Evolutionary conservation across 768 basidiomycete species (phyloP).

Genomic region (Xerocomellus chrysenteron): DNA sequence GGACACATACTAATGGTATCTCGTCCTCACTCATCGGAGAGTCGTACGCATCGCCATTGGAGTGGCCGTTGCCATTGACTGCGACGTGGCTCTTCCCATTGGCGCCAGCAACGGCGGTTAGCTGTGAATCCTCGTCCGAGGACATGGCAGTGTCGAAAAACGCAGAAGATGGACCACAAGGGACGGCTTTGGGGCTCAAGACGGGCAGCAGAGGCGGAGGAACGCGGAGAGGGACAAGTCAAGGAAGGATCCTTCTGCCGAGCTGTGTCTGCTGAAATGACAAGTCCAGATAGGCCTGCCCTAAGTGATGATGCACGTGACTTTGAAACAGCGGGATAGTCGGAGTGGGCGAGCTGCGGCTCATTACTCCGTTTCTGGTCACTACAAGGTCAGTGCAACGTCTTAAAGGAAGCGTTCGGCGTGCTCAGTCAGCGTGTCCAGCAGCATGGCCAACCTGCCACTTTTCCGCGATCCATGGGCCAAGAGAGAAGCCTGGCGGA

Average conservation of each 20-base stretch:
- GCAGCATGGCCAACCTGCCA: constrained; percentile 60
- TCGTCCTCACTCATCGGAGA: constrained; percentile 69
- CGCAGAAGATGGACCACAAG: constrained; percentile 5
- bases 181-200: neutral
- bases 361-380: constrained; percentile 10
- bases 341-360: neutral
- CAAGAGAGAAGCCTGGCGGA: constrained; percentile 90
- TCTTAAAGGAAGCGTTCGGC: neutral
- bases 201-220: constrained; percentile 16
- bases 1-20: constrained; percentile 60
- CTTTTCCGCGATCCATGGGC: constrained; percentile 94
- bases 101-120: constrained; percentile 39
- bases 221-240: constrained; percentile 32
- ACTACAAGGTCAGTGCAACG: constrained; percentile 18
- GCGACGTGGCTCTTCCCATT: constrained; percentile 43
- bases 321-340: constrained; percentile 1
- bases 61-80: constrained; percentile 45
- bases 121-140: constrained; percentile 60
- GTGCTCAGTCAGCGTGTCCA: constrained; percentile 11
- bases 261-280: constrained; percentile 25
- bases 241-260: constrained; percentile 26
- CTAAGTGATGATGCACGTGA: constrained; percentile 43
- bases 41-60: constrained; percentile 38
- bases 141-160: constrained; percentile 43
- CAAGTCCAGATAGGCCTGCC: constrained; percentile 55